Evolutionary conservation across 441 rosid genomes (phyloP).

Genomic region (Euphorbia corollata): DNA sequence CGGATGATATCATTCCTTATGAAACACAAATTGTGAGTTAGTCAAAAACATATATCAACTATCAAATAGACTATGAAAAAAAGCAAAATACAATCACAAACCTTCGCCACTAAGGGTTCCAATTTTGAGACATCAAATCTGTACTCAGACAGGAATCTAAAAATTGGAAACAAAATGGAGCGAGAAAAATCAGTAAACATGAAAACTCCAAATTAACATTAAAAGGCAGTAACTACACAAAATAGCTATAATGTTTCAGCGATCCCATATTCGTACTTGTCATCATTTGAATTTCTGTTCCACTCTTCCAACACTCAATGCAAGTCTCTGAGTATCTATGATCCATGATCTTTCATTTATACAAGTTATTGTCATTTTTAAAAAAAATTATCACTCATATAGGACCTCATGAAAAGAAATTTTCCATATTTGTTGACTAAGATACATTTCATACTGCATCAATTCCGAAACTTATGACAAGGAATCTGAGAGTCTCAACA

Average conservation of each 20-base stretch:
- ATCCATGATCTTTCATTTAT: too few species aligned
- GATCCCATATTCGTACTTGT: neutral
- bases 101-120: slow-evolving; percentile 98
- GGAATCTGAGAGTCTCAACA: neutral
- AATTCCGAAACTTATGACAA: neutral
- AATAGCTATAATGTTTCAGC: neutral
- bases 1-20: slow-evolving; percentile 7
- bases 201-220: slow-evolving; percentile 4
- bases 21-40: neutral
- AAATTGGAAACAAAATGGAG: neutral
- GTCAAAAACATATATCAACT: slow-evolving; percentile 7
- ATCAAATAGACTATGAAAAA: neutral
- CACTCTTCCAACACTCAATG: neutral
- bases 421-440: neutral
- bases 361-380: too few species aligned
- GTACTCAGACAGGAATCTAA: slow-evolving; percentile 56
- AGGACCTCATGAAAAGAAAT: neutral
- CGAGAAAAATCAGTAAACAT: slow-evolving; percentile 9
- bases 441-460: neutral
- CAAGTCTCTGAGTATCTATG: neutral
- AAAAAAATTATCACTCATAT: neutral
- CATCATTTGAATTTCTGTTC: neutral
- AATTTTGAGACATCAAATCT: slow-evolving; percentile 78
- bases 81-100: slow-evolving; percentile 15
- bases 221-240: neutral